Base-by-base conservation (phyloP, 2,329 filamentous ascomycete species). In the Myriosclerotinia duriaeana region DNA sequence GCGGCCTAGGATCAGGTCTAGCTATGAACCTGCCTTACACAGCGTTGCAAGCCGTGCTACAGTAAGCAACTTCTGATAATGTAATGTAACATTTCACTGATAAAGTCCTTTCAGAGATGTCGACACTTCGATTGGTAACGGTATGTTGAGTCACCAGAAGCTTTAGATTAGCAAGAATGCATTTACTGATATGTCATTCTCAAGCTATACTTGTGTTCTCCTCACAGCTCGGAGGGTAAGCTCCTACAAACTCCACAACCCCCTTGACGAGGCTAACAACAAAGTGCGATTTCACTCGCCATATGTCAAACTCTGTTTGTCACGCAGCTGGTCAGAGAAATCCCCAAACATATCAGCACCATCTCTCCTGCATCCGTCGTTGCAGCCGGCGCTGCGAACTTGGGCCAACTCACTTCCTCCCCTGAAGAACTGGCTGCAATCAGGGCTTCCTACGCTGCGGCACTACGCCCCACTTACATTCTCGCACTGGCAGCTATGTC, bases 11-110 rank as follows among this genome's bases (percentile, higher is more conserved):
- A 6, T 78, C 76, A 70, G 83, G 82, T 6, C 68, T 78, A 1
- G 76, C 75, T n/a, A 75, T 82, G 55, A 81, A 84, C 69, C 76
- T 81, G 14, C 80, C 82, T 66, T 80, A 83, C 74, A 81, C 82
- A 69, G 79, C 78, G 36, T 77, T 79, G 7, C 80, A 82, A 42
- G 60, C 83, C 0, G 80, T 83, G 0, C 77, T 86, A 22, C 40
- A 34, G 42, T 17, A 44, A 44, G 42, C 42, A 44, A 17, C 42
- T 12, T 5, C 15, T 15, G 14, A 9, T 44, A 9, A 14, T 17
- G 9, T 9, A 44, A 44, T 44, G 42, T 44, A 12, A 5, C 14
- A 12, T 44, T 44, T 5, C 11, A 12, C 42, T 44, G 1, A 44
- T 12, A 14, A 12, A 44, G 9, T 44, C 14, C 14, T 14, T 5